phyloP scores from a whole-genome alignment of 2,329 filamentous ascomycete genomes.

The Eutypella sp. region DNA sequence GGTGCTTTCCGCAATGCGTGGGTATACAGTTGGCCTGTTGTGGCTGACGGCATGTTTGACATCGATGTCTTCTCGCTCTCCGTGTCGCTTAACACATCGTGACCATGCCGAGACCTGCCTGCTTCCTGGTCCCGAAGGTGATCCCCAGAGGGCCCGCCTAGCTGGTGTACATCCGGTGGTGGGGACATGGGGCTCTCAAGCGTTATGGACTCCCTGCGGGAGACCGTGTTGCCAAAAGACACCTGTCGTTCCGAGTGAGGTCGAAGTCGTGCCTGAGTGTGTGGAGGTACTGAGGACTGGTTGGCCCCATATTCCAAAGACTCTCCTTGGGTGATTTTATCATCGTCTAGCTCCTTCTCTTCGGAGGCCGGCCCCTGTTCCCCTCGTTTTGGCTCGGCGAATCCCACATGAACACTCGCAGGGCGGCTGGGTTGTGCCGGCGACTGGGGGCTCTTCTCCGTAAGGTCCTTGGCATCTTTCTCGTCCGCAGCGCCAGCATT shows the following conservation, averaged over 20 bases:
- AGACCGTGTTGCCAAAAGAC: slow-evolving; percentile 10
- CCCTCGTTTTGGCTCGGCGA: slow-evolving; percentile 32
- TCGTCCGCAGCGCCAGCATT: slow-evolving; percentile 4
- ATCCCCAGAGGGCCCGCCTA: slow-evolving; percentile 11
- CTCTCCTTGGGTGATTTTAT: not conserved
- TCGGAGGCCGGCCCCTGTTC: slow-evolving; percentile 2
- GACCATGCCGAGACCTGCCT: not conserved
- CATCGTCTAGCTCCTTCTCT: not conserved
- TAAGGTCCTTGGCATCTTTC: slow-evolving; percentile 9
- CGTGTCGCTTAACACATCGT: slow-evolving; percentile 24
- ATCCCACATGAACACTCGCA: slow-evolving; percentile 51
- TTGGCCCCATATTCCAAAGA: not conserved
- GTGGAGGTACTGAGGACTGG: not conserved
- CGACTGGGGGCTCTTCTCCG: slow-evolving; percentile 4
- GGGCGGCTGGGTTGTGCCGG: slow-evolving; percentile 11
- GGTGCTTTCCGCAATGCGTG: slow-evolving; percentile 62
- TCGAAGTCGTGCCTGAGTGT: not conserved
- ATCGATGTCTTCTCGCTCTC: slow-evolving; percentile 40
- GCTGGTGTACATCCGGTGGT: slow-evolving; percentile 29
- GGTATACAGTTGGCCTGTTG: slow-evolving; percentile 57
- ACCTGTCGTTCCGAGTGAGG: not conserved
- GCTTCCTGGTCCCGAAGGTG: slow-evolving; percentile 14
- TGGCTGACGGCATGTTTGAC: slow-evolving; percentile 28
- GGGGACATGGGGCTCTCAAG: slow-evolving; percentile 8
- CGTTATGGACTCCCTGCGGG: slow-evolving; percentile 6